These are phyloP conservation scores for Beauveria sp. DNA, from an alignment of 2,329 filamentous ascomycete species.

Conservation along the genomic window DNA sequence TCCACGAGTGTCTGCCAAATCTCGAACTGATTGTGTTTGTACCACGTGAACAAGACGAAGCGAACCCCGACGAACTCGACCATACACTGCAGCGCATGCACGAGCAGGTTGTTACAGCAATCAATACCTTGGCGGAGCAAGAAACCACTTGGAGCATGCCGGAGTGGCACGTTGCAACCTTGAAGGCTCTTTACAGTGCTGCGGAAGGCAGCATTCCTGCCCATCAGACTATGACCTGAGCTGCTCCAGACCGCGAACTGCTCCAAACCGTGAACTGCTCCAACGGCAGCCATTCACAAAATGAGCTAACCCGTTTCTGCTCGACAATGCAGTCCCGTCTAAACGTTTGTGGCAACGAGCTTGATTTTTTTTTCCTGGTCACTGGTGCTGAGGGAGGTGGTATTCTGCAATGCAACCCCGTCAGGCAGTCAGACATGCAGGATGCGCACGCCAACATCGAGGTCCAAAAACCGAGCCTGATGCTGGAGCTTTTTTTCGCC, in stretches of 20 bases:
- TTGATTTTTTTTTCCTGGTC: not conserved
- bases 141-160: conserved; percentile 26
- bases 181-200: conserved; percentile 9
- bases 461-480: not conserved
- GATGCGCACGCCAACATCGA: not conserved
- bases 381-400: not conserved
- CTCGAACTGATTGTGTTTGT: conserved; percentile 39
- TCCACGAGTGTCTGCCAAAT: conserved; percentile 30
- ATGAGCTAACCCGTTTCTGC: too few species aligned
- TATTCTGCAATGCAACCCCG: conserved; percentile 8
- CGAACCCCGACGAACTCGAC: conserved; percentile 22
- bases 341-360: not conserved
- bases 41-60: conserved; percentile 28
- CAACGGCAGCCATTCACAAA: not conserved
- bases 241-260: not conserved
- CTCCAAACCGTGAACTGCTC: not conserved
- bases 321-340: not conserved
- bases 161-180: conserved; percentile 30
- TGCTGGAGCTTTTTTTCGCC: not conserved
- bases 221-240: too few species aligned
- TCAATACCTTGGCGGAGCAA: conserved; percentile 24
- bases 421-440: conserved; percentile 6
- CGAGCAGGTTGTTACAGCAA: conserved; percentile 21
- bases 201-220: not conserved
- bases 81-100: conserved; percentile 18